Evolutionary conservation across 2,329 filamentous ascomycete genomes (phyloP).

Genomic region (Penicillium sclerotiorum): DNA sequence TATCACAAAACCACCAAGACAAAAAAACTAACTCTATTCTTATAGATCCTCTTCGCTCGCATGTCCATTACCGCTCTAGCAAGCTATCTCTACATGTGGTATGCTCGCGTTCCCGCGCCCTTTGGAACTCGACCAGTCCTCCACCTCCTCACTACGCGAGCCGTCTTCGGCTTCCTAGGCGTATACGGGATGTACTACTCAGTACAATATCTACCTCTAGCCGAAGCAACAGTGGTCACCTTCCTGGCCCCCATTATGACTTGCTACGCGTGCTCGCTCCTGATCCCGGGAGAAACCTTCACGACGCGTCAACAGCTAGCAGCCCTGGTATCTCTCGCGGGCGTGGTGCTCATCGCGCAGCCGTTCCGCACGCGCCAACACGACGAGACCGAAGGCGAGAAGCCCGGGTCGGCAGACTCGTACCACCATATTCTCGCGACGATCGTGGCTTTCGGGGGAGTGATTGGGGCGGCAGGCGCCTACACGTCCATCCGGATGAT

Average conservation of each 20-base stretch:
- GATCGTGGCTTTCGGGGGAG: constrained; percentile 72
- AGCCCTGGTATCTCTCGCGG: constrained; percentile 71
- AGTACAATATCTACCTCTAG: constrained; percentile 76
- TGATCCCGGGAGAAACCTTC: constrained; percentile 73
- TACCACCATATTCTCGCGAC: constrained; percentile 71
- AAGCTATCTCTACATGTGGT: constrained; percentile 74
- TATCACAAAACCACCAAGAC: too few species aligned
- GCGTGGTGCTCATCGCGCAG: constrained; percentile 80
- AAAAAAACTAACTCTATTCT: too few species aligned
- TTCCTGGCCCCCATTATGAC: constrained; percentile 80
- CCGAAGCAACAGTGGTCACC: constrained; percentile 86
- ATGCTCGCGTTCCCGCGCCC: constrained; percentile 66
- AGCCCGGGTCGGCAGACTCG: constrained; percentile 51
- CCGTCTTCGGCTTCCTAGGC: constrained; percentile 73
- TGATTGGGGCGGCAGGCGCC: constrained; percentile 72
- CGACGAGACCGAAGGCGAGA: constrained; percentile 14
- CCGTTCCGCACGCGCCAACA: constrained; percentile 49
- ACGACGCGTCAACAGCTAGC: constrained; percentile 76
- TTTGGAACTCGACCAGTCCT: constrained; percentile 69
- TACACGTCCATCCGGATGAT: constrained; percentile 80
- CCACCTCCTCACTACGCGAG: constrained; percentile 67
- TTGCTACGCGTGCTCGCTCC: constrained; percentile 76
- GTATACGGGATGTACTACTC: constrained; percentile 78
- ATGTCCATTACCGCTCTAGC: constrained; percentile 73
- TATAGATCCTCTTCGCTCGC: constrained; percentile 73